These are phyloP conservation scores for Gossypium stocksii DNA, from an alignment of 345 rosid genomes.

Conservation along the genomic window DNA sequence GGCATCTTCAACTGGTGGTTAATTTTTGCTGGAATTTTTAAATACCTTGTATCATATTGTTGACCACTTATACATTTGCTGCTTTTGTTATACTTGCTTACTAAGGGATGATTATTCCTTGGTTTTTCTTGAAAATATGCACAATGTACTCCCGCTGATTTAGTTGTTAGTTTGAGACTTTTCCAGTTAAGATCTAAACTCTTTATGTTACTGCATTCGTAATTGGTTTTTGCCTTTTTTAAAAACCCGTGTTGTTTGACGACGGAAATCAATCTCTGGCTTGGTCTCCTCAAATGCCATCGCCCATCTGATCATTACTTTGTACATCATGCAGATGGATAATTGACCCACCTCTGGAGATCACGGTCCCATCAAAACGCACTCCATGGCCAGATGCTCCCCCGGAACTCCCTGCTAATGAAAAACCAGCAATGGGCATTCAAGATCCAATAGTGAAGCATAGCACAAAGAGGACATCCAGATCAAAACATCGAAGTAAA, in stretches of 20 bases:
- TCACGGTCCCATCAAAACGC: constrained; percentile 76
- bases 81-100: too few species aligned
- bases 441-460: constrained; percentile 52
- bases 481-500: constrained; percentile 66
- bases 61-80: too few species aligned
- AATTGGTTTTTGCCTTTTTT: neutral
- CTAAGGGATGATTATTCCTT: too few species aligned
- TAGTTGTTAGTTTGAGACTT: too few species aligned
- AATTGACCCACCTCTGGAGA: constrained; percentile 82
- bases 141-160: too few species aligned
- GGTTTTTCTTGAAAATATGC: too few species aligned
- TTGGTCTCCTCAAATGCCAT: neutral
- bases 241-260: neutral
- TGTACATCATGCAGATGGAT: constrained; percentile 59
- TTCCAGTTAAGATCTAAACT: neutral
- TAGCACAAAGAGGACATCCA: constrained; percentile 46
- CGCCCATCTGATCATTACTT: neutral
- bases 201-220: neutral
- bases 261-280: neutral
- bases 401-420: constrained; percentile 65
- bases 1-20: too few species aligned
- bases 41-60: too few species aligned
- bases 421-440: constrained; percentile 28
- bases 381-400: constrained; percentile 97
- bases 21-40: too few species aligned